Conservation (phyloP, 2,329 filamentous ascomycete species). For the Tothia fuscella region DNA sequence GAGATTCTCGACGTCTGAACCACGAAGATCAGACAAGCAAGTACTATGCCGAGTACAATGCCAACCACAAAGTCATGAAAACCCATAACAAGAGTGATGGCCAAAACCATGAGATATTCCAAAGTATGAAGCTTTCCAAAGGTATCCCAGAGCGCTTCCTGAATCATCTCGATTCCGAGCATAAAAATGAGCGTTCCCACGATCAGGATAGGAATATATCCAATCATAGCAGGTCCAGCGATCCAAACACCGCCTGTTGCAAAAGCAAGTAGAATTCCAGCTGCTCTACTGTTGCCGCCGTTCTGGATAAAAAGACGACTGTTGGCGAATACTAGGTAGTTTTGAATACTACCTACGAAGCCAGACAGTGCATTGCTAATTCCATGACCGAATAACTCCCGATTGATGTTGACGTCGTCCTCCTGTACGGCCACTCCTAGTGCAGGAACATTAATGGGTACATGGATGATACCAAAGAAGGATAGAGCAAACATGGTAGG, state of each 20-base stretch:
- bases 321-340: slow-evolving; percentile 96
- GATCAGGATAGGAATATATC: slow-evolving; percentile 93
- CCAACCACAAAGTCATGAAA: slow-evolving; percentile 93
- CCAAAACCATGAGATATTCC: slow-evolving; percentile 80
- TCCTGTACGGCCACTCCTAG: slow-evolving; percentile 82
- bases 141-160: slow-evolving; percentile 80
- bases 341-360: slow-evolving; percentile 76
- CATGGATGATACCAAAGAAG: slow-evolving; percentile 93
- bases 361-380: slow-evolving; percentile 88
- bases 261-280: slow-evolving; percentile 70
- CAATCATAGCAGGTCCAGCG: slow-evolving; percentile 76
- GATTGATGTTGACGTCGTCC: slow-evolving; percentile 82
- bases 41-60: slow-evolving; percentile 79
- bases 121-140: slow-evolving; percentile 76
- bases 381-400: slow-evolving; percentile 84
- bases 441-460: slow-evolving; percentile 95
- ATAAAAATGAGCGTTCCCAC: slow-evolving; percentile 92
- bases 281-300: slow-evolving; percentile 75
- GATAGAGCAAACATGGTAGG: slow-evolving; percentile 95
- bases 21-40: slow-evolving; percentile 84
- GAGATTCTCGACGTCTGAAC: slow-evolving; percentile 84
- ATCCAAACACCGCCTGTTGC: slow-evolving; percentile 74
- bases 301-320: slow-evolving; percentile 94
- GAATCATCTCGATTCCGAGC: slow-evolving; percentile 80
- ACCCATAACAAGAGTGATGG: slow-evolving; percentile 91